phyloP scores from a whole-genome alignment of 495 filamentous ascomycete species.

The Penicillium pancosmium region DNA sequence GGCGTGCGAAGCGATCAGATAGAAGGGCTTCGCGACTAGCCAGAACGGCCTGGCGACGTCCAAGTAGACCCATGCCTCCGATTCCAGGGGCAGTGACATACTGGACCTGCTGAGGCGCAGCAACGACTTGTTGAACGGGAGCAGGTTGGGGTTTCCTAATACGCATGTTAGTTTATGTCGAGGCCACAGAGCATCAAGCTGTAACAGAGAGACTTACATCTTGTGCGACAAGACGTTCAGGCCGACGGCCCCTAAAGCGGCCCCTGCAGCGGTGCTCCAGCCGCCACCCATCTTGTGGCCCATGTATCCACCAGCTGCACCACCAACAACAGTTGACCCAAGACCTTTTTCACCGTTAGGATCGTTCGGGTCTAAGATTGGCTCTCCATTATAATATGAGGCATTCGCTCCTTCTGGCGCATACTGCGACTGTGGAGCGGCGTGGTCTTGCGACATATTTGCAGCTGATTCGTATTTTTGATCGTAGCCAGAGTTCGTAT shows the following conservation, averaged over 20 bases:
- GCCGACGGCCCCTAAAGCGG: background rate
- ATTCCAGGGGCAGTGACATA: background rate
- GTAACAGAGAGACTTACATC: background rate
- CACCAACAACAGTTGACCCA: slow-evolving; percentile 5
- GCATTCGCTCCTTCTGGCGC: background rate
- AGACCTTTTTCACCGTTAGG: slow-evolving; percentile 1
- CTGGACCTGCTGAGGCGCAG: background rate
- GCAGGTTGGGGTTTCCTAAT: background rate
- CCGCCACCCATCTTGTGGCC: slow-evolving; percentile 7
- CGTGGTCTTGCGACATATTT: background rate
- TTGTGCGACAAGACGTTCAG: background rate
- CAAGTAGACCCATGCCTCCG: background rate
- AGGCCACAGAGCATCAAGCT: background rate
- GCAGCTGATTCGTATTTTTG: background rate
- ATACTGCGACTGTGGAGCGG: background rate
- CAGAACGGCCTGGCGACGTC: background rate
- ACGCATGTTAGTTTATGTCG: background rate
- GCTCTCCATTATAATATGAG: slow-evolving; percentile 5
- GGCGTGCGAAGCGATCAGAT: background rate
- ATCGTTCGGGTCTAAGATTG: background rate
- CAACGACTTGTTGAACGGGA: background rate
- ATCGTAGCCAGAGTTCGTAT: background rate
- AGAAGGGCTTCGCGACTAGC: background rate
- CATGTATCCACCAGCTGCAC: slow-evolving; percentile 7
- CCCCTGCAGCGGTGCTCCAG: background rate